A percentile compares a stretch with the other conserved stretches of the same genome.
phyloP scores from a whole-genome alignment of 768 basidiomycete genomes.

The Lactarius akahatsu region DNA sequence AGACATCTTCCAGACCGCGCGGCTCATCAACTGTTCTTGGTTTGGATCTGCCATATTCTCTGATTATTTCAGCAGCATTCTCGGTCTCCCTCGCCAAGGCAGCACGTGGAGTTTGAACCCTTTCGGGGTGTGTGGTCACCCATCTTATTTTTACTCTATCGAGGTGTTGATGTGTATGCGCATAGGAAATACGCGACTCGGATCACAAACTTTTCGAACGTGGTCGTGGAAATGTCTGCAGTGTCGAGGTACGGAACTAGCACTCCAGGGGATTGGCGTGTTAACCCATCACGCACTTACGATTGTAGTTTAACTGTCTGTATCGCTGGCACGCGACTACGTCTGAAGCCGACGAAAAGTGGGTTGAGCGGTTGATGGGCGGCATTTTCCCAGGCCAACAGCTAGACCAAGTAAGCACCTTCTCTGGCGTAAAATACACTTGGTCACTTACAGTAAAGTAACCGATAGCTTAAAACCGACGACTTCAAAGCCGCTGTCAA shows the following conservation, averaged over 20 bases:
- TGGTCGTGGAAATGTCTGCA: slow-evolving; percentile 78
- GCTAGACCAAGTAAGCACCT: slow-evolving; percentile 40
- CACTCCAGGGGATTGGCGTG: background rate
- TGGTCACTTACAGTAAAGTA: background rate
- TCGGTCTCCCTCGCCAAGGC: slow-evolving; percentile 76
- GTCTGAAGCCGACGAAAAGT: slow-evolving; percentile 66
- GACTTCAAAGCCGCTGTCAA: slow-evolving; percentile 54
- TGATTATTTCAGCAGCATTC: slow-evolving; percentile 78
- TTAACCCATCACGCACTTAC: background rate
- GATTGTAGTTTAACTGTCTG: slow-evolving; percentile 71
- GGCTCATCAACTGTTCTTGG: slow-evolving; percentile 78
- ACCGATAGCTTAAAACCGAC: slow-evolving; percentile 37
- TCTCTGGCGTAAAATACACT: background rate
- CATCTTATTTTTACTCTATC: background rate
- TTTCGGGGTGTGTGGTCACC: slow-evolving; percentile 52
- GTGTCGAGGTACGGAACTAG: slow-evolving; percentile 59
- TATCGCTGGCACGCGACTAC: slow-evolving; percentile 89
- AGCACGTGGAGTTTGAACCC: slow-evolving; percentile 76
- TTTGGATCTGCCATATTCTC: slow-evolving; percentile 77
- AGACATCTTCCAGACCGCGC: slow-evolving; percentile 82
- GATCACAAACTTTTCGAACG: slow-evolving; percentile 72
- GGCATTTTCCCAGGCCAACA: slow-evolving; percentile 53
- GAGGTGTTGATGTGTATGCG: background rate
- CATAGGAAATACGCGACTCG: slow-evolving; percentile 60
- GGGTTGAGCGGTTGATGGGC: slow-evolving; percentile 53